Percentiles rank a stretch among this genome's conserved stretches.
Evolutionary conservation across 116 monocot genomes (phyloP).

Genomic region (Zostera marina): DNA sequence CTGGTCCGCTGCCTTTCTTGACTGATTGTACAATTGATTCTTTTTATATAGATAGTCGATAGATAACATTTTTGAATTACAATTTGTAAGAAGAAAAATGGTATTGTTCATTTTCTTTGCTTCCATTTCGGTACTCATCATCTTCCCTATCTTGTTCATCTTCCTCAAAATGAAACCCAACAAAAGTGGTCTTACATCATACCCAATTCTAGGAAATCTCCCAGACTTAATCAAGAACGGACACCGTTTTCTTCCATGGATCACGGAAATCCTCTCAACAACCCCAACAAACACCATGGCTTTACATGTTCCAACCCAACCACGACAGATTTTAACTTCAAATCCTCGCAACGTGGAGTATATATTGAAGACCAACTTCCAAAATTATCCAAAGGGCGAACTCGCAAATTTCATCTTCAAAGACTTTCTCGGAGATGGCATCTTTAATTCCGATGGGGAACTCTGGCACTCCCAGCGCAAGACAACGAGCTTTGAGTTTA

Average conservation of each 20-base stretch:
- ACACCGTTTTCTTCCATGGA: conserved; percentile 31
- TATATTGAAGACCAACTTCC: conserved; percentile 30
- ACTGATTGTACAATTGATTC: too few species aligned
- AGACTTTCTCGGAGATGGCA: conserved; percentile 43
- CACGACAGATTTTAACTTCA: conserved; percentile 20
- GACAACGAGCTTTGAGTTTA: conserved; percentile 37
- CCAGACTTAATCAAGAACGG: conserved; percentile 25
- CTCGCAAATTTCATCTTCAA: neutral
- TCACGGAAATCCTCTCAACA: conserved; percentile 11
- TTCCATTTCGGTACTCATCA: too few species aligned
- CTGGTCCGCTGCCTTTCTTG: neutral
- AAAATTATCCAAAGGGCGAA: conserved; percentile 32
- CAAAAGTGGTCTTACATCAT: too few species aligned
- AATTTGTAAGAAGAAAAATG: too few species aligned
- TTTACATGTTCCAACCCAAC: conserved; percentile 2
- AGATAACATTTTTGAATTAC: too few species aligned
- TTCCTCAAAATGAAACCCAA: too few species aligned
- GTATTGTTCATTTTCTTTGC: too few species aligned
- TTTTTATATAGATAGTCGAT: too few species aligned
- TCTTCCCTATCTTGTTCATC: too few species aligned
- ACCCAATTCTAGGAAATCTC: conserved; percentile 24
- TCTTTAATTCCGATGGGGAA: conserved; percentile 46
- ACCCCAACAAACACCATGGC: conserved; percentile 20
- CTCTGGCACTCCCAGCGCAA: conserved; percentile 29
- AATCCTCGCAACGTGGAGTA: conserved; percentile 38